Conservation (phyloP, 2,329 filamentous ascomycete genomes). For the Fusarium caatingaense region DNA sequence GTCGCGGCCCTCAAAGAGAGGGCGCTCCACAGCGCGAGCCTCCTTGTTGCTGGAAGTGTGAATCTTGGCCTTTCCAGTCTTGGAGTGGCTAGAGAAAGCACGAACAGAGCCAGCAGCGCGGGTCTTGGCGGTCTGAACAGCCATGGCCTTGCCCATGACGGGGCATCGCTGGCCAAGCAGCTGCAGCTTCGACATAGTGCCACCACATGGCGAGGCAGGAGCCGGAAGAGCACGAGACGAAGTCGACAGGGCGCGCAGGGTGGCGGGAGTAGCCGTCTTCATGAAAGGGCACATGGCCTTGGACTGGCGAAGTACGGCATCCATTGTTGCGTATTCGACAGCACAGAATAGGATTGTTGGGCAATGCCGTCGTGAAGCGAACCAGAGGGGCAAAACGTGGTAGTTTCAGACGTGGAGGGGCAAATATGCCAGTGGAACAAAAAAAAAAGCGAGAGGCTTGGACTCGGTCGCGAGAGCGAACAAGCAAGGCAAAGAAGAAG, state of each 20-base stretch:
- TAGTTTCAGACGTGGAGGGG: constrained; percentile 27
- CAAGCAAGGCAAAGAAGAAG: constrained; percentile 28
- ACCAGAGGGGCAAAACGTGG: constrained; percentile 31
- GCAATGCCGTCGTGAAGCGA: constrained; percentile 23
- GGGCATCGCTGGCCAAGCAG: constrained; percentile 94
- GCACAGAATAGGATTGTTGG: constrained; percentile 10
- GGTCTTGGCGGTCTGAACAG: constrained; percentile 78
- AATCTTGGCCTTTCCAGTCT: constrained; percentile 75
- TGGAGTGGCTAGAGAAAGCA: constrained; percentile 62
- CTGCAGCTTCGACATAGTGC: constrained; percentile 97
- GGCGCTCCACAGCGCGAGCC: constrained; percentile 78
- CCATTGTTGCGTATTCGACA: constrained; percentile 69
- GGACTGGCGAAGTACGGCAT: constrained; percentile 93
- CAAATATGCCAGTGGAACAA: constrained; percentile 22
- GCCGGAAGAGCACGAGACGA: constrained; percentile 62
- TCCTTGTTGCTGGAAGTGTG: constrained; percentile 84
- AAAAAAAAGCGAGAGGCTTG: constrained; percentile 32
- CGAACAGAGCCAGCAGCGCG: constrained; percentile 63
- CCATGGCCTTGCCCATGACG: constrained; percentile 97
- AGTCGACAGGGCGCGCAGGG: constrained; percentile 88
- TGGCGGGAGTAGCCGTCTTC: constrained; percentile 91
- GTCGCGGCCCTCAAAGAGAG: constrained; percentile 60
- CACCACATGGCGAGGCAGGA: constrained; percentile 76
- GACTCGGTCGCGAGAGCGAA: constrained; percentile 26
- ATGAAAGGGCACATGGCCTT: constrained; percentile 98